Conservation (phyloP, 2,329 filamentous ascomycete genomes). For the Sporothrix inflata region DNA sequence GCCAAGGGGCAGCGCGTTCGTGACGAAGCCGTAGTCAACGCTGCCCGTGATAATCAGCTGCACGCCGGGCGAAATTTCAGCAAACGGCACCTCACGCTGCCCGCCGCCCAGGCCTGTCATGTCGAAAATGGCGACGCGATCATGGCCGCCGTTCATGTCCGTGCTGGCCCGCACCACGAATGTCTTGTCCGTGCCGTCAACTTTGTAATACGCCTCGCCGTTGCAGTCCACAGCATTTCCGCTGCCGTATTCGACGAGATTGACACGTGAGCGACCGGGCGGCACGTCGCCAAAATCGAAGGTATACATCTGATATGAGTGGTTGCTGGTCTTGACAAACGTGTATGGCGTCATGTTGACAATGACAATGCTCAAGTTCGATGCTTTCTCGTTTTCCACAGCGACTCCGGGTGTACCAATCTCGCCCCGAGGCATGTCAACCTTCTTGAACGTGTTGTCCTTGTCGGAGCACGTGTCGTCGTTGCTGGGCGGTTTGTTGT, state of each 20-base stretch:
- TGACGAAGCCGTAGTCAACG: slow-evolving; percentile 37
- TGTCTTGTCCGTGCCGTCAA: slow-evolving; percentile 40
- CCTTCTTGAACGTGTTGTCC: too few species aligned
- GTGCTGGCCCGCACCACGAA: slow-evolving; percentile 42
- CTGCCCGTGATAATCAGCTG: slow-evolving; percentile 45
- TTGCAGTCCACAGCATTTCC: slow-evolving; percentile 33
- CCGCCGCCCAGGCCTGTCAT: not conserved
- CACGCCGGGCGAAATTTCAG: too few species aligned
- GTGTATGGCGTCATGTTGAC: slow-evolving; percentile 9
- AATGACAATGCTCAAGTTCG: not conserved
- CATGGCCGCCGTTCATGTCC: too few species aligned
- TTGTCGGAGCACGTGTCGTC: too few species aligned
- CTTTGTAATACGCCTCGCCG: slow-evolving; percentile 41
- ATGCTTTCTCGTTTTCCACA: too few species aligned
- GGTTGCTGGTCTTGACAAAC: slow-evolving; percentile 6
- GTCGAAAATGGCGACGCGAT: slow-evolving; percentile 23
- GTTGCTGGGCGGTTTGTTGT: too few species aligned
- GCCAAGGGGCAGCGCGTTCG: too few species aligned
- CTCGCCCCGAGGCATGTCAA: too few species aligned
- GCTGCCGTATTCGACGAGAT: too few species aligned
- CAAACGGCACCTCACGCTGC: slow-evolving; percentile 42
- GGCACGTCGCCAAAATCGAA: not conserved
- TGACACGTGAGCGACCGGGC: not conserved
- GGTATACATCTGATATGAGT: too few species aligned
- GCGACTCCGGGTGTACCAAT: too few species aligned